Percentiles rank a stretch among this genome's conserved stretches.
Evolutionary conservation across 345 rosid genomes (phyloP).

Genomic region (Pseudoturritis turrita): DNA sequence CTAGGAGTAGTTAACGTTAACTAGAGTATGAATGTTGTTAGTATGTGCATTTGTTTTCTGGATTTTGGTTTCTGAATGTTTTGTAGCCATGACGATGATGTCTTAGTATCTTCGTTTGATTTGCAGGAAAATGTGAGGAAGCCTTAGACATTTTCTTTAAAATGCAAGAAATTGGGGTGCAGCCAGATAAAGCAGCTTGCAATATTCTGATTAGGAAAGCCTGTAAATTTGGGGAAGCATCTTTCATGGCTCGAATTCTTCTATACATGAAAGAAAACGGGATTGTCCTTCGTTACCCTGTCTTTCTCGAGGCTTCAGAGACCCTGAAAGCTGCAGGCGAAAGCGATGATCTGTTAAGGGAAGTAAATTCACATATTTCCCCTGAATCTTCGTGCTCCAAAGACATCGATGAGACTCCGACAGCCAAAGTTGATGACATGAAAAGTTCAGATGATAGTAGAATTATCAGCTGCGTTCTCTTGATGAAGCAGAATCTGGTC

Average conservation of each 20-base stretch:
- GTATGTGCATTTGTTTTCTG: not conserved
- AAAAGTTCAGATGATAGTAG: conserved; percentile 28
- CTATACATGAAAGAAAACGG: conserved; percentile 52
- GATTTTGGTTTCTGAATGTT: not conserved
- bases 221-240: conserved; percentile 50
- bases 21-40: not conserved
- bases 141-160: conserved; percentile 62
- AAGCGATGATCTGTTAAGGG: conserved; percentile 52
- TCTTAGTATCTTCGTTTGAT: conserved; percentile 11
- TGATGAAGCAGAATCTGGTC: conserved; percentile 58
- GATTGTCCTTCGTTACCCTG: conserved; percentile 60
- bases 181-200: conserved; percentile 90
- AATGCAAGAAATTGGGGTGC: conserved; percentile 79
- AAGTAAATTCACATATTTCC: conserved; percentile 67
- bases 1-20: not conserved
- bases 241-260: conserved; percentile 47
- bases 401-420: conserved; percentile 16
- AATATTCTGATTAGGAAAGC: conserved; percentile 72
- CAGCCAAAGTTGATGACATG: conserved; percentile 27
- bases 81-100: not conserved
- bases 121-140: conserved; percentile 61
- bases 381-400: conserved; percentile 22
- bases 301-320: conserved; percentile 53
- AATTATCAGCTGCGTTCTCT: conserved; percentile 45
- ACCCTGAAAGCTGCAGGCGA: conserved; percentile 44